phyloP scores from a whole-genome alignment of 768 basidiomycete genomes.

The Tricholoma furcatifolium region DNA sequence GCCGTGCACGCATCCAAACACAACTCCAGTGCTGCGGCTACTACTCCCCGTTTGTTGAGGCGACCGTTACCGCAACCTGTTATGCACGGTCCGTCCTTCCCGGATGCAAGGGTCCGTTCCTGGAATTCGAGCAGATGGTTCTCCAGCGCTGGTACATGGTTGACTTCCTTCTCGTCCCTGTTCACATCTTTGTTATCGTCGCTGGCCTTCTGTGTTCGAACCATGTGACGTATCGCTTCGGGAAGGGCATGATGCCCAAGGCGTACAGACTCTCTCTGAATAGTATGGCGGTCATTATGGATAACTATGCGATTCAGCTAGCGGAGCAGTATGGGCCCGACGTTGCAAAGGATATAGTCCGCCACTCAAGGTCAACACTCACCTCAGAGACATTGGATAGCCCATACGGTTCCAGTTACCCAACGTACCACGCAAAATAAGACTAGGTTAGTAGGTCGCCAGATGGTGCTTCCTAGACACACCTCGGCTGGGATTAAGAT shows the following conservation, averaged over 20 bases:
- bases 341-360: conserved; percentile 53
- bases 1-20: conserved; percentile 68
- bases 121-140: conserved; percentile 52
- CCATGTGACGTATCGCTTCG: conserved; percentile 84
- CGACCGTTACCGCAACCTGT: conserved; percentile 69
- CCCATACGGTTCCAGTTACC: conserved; percentile 6
- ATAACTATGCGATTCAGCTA: conserved; percentile 73
- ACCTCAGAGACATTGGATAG: conserved; percentile 30
- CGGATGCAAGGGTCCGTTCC: conserved; percentile 70
- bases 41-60: conserved; percentile 78
- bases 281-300: conserved; percentile 81
- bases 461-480: conserved; percentile 10
- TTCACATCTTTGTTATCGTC: conserved; percentile 64
- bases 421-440: conserved; percentile 23
- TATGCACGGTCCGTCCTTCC: conserved; percentile 68
- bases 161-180: conserved; percentile 64
- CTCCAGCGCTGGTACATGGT: conserved; percentile 63
- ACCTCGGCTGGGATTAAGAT: no score
- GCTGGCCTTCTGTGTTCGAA: conserved; percentile 69
- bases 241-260: conserved; percentile 88
- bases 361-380: conserved; percentile 50
- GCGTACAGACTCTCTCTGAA: conserved; percentile 70
- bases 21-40: conserved; percentile 79
- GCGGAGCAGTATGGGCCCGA: conserved; percentile 66
- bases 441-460: conserved; percentile 19